These are phyloP conservation scores for Fraxinus angustifolia DNA, from an alignment of 305 asterid genomes.

Conservation along the genomic window DNA sequence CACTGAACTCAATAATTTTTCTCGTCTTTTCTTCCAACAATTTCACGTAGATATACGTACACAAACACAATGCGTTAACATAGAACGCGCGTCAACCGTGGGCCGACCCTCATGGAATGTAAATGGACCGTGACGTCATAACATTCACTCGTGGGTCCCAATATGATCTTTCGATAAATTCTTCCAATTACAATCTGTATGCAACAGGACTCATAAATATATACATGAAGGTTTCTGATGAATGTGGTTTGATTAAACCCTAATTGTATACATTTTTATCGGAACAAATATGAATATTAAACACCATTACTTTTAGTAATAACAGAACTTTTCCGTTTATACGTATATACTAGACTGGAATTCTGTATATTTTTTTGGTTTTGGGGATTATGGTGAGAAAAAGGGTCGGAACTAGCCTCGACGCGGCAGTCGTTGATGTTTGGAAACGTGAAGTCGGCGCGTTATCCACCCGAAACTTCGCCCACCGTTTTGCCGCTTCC, in stretches of 20 bases:
- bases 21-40: too few species aligned
- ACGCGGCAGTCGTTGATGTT: slow-evolving; percentile 54
- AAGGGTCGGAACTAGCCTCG: slow-evolving; percentile 39
- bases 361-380: slow-evolving; percentile 16
- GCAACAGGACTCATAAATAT: not conserved
- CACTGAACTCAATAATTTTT: too few species aligned
- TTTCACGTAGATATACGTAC: too few species aligned
- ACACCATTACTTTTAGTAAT: not conserved
- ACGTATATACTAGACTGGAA: not conserved
- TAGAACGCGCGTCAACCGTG: not conserved
- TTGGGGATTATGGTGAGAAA: slow-evolving; percentile 33
- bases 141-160: not conserved
- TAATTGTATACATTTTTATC: not conserved
- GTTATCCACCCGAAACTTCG: slow-evolving; percentile 59
- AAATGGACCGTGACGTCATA: not conserved
- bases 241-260: not conserved
- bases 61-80: too few species aligned
- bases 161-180: not conserved
- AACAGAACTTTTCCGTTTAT: not conserved
- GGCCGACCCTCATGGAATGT: not conserved
- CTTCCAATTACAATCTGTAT: not conserved
- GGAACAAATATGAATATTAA: not conserved
- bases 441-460: slow-evolving; percentile 70
- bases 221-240: not conserved
- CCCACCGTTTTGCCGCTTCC: slow-evolving; percentile 58